Evolutionary conservation across 352 stramenopile genomes (phyloP).

Genomic region (Poterioochromonas sp.): DNA sequence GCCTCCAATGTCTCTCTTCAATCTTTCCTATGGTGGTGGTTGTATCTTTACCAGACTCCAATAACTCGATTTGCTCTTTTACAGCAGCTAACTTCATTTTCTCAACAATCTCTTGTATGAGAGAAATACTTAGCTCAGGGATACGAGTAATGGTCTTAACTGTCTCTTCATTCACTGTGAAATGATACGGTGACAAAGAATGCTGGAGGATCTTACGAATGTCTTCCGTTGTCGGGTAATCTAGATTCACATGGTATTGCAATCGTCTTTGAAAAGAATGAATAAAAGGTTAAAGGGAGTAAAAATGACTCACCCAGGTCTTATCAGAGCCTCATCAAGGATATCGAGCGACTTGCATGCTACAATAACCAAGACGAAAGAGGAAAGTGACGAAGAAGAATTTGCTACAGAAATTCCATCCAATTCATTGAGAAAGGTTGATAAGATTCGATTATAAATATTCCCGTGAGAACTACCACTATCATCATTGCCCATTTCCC

Average conservation of each 20-base stretch:
- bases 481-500: neutral
- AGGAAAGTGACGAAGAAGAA: neutral
- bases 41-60: no score
- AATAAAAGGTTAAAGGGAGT: neutral
- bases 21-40: no score
- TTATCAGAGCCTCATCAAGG: conserved; percentile 25
- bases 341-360: neutral
- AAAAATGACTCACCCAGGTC: conserved; percentile 29
- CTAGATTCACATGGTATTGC: conserved; percentile 14
- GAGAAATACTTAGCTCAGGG: no score
- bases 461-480: neutral
- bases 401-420: conserved; percentile 9
- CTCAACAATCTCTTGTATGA: no score
- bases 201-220: neutral
- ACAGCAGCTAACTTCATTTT: no score
- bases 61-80: no score
- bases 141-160: no score
- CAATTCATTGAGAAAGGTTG: conserved; percentile 37
- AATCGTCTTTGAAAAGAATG: neutral
- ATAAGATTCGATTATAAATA: conserved; percentile 24
- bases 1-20: no score
- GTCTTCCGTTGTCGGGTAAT: conserved; percentile 8
- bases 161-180: no score
- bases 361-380: conserved; percentile 7
- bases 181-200: no score